Evolutionary conservation across 2,329 filamentous ascomycete genomes (phyloP), one percentile per base, ranked within the genome.

Genomic region (Aspergillus udagawae): DNA sequence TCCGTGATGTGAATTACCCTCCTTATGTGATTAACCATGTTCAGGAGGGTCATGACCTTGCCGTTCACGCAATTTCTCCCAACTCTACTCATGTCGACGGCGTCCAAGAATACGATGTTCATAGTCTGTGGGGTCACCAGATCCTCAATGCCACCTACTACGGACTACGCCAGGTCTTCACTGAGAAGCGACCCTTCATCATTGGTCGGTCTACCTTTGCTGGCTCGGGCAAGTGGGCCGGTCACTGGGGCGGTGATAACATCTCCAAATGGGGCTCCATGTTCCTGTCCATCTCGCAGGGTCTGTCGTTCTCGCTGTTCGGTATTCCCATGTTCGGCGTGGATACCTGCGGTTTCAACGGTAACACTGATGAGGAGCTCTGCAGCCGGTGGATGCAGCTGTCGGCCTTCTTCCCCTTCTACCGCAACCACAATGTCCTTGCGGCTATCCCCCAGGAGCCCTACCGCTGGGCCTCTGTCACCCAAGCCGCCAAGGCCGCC

Each of bases 221-320:
- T 9, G 90, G 91, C 3, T 85, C 85, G 0, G 91, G 91, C 1
- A 85, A 84, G 70, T 88, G 83, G 77, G 87, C 89, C 1, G 90
- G 89, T 1, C 90, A 94, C 73, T 95, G 90, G 90, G 89, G 90
- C 29, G 89, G 88, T 35, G 86, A 93, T 71, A 92, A 92, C 67
- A 76, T 79, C 20, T 87, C 86, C 3, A 81, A 83, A 14, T 93
- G 88, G 84, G 80, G 82, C 0, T 88, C 86, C 70, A 89, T 92
- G 83, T 88, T 83, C 72, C 86, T 88, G 71, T 86, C 86, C 10
- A 94, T 94, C 65, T 84, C 89, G 0, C 89, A 92, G 71, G 89
- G 89, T 1, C 79, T 95, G 0, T 86, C 84, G 3, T 92, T 92
- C 73, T 84, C 83, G 1, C 79, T 91, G 4, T 91, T 88, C 61